A percentile compares a stretch with the other conserved stretches of the same genome.
phyloP scores from a whole-genome alignment of 331 rosid species.

The Acacia pycnantha region DNA sequence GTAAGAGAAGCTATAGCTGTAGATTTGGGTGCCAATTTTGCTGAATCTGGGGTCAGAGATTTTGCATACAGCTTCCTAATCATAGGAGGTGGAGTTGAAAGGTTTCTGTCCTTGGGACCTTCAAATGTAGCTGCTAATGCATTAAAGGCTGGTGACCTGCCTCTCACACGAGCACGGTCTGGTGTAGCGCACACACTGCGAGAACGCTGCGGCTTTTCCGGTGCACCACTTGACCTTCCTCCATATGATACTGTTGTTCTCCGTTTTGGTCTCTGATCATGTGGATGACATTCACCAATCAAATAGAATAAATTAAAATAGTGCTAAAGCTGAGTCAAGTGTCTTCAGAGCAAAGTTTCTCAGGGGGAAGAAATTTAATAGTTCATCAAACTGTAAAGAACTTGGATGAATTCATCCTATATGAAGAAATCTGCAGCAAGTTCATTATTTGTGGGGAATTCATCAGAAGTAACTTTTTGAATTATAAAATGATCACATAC shows the following conservation, averaged over 20 bases:
- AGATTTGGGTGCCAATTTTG: constrained; percentile 57
- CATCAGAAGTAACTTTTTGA: background rate
- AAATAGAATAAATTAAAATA: constrained; percentile 20
- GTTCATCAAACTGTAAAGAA: background rate
- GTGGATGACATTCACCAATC: background rate
- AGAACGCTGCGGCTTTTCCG: constrained; percentile 87
- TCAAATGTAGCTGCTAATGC: constrained; percentile 87
- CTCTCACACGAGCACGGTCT: constrained; percentile 88
- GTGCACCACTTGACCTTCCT: constrained; percentile 79
- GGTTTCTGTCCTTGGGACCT: constrained; percentile 69
- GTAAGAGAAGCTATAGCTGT: constrained; percentile 63
- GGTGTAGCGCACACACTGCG: constrained; percentile 89
- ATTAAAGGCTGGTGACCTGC: constrained; percentile 95
- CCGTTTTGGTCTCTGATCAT: constrained; percentile 76
- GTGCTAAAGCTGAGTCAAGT: background rate
- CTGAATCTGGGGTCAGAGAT: constrained; percentile 70
- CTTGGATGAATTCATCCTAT: background rate
- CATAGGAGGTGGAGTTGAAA: constrained; percentile 89
- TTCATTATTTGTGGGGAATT: background rate
- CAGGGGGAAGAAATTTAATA: background rate
- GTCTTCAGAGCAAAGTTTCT: background rate
- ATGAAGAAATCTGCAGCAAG: background rate
- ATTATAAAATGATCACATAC: background rate
- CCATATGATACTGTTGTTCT: constrained; percentile 73
- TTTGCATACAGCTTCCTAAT: constrained; percentile 76